Evolutionary conservation across 2,329 filamentous ascomycete genomes (phyloP), one percentile per base, ranked within the genome.

Genomic region (Arthrobotrys musiformis): DNA sequence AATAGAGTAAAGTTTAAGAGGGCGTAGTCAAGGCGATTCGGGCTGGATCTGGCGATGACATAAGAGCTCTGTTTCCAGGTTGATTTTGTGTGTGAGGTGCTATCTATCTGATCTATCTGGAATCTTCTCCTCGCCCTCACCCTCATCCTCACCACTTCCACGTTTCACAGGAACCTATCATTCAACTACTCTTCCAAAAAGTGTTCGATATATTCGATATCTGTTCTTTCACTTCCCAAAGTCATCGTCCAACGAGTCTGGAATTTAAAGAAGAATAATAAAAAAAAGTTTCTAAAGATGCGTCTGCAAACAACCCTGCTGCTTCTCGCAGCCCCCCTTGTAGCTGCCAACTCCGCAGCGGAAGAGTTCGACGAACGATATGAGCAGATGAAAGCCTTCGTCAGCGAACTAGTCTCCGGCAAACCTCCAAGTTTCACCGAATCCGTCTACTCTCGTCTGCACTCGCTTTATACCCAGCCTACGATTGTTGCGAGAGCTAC

Each of bases 381-480:
- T 79, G 87, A 88, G 4, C 89, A 89, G 26, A 87, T 96, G 4
- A 89, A 90, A 82, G 88, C 88, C 11, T 87, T 95, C 1, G 87
- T 97, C 13, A 91, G 91, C 0, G 93, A 96, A 83, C 85, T 96
- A 0, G 86, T 97, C 13, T 84, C 87, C 44, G 93, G 92, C 64
- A 93, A 91, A 82, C 93, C 96, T 82, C 90, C 92, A 0, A 89
- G 90, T 13, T 96, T 93, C 81, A 93, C 91, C 0, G 92, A 96
- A 81, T 93, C 91, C 74, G 91, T 94, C 2, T 89, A 93, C 83
- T 89, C 86, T 63, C 88, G 91, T 62, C 86, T 97, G 11, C 88
- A 89, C 69, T 90, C 88, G 2, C 91, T 89, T 0, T 95, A 90
- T 0, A 91, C 89, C 0, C 84, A 88, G 1, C 86, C 89, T 0